Base-by-base conservation (phyloP, 768 basidiomycete genomes). In the Mycena rosella region DNA sequence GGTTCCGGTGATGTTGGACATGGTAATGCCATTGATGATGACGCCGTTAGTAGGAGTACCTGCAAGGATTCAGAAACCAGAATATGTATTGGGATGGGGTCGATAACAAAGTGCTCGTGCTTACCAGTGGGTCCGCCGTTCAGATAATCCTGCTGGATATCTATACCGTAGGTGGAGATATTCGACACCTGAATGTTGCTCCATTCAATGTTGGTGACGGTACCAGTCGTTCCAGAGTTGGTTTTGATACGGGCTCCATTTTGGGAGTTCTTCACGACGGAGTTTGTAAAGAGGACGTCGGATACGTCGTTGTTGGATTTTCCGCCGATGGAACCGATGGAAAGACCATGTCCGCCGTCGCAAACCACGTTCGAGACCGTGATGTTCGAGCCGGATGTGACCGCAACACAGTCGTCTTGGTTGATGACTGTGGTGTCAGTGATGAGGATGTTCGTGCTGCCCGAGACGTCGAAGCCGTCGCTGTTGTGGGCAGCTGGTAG, bases 321-420 rank as follows among this genome's bases (percentile, higher is more conserved):
- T 26, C 65, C 65, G 45, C 60, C 66, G 27, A 67, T 56, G 22
- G 66, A 67, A 20, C 66, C 66, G 47, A 67, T 67, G 10, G 66
- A 67, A 8, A 67, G 59, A 30, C 66, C 66, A 18, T 67, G 66
- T 20, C 66, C 60, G 11, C 66, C 66, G 45, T 61, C 48, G 54
- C 66, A 67, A 10, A 53, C 42, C 59, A 67, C 36, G 60, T 62
- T 62, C 44, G 59, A 57, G 27, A 67, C 60, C 14, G 60, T 62
- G 45, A 67, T 51, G 42, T 56, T 57, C 20, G 26, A 49, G 17
- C 66, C 66, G 24, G 66, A 67, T 5, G 59, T 67, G 53, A 67
- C 47, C 34, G 66, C 66, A 45, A 67, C 66, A 36, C 66, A 67
- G 24, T 67, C 66, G 54, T 67, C 66, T 22, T 67, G 66, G 53